Evolutionary conservation across 371 early-diverging fungal species (phyloP).

Genomic region (Mortierella sp.): DNA sequence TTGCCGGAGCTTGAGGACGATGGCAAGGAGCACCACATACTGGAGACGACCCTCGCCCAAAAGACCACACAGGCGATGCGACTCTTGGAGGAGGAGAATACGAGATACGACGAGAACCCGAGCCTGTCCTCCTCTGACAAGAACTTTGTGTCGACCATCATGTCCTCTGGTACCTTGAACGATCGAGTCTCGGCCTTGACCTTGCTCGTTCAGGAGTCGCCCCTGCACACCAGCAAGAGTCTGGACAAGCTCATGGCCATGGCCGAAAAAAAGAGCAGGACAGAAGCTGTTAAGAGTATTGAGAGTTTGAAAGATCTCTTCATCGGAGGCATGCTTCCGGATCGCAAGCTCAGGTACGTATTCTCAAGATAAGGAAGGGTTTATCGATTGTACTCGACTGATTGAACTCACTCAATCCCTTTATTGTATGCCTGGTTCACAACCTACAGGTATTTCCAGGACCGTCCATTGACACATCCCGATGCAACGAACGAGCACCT

Average conservation of each 20-base stretch:
- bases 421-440: no score
- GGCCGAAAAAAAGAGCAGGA: constrained; percentile 89
- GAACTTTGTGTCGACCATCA: constrained; percentile 86
- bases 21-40: constrained; percentile 49
- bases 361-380: no score
- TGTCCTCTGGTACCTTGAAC: constrained; percentile 90
- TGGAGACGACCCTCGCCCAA: constrained; percentile 56
- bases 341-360: constrained; percentile 81
- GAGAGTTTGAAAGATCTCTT: constrained; percentile 93
- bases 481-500: constrained; percentile 77
- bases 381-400: no score
- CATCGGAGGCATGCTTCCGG: constrained; percentile 75
- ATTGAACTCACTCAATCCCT: no score
- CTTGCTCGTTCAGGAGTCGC: constrained; percentile 91
- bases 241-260: constrained; percentile 86
- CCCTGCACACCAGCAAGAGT: constrained; percentile 84
- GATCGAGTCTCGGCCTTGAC: constrained; percentile 96
- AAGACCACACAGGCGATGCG: constrained; percentile 70
- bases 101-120: constrained; percentile 69
- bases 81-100: constrained; percentile 76
- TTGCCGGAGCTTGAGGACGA: constrained; percentile 56
- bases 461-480: constrained; percentile 78
- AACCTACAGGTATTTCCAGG: constrained; percentile 77
- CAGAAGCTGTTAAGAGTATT: constrained; percentile 88
- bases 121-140: constrained; percentile 79